Conservation (phyloP, 805 yeast genomes). For the Cyberlindnera americana region DNA sequence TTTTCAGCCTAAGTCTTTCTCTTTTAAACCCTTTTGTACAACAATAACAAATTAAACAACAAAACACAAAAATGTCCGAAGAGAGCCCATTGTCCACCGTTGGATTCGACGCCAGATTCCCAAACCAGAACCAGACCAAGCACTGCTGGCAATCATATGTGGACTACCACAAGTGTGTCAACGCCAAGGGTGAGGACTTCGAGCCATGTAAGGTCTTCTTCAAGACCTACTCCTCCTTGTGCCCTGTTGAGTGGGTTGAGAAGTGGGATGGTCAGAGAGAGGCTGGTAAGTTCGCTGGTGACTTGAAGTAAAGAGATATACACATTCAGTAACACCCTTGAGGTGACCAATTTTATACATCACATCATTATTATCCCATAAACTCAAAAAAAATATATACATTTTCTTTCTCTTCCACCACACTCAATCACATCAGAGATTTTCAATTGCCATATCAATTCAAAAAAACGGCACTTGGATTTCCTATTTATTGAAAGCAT, state of each 20-base stretch:
- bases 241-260: constrained; percentile 83
- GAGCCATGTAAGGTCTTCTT: constrained; percentile 96
- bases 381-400: too few species aligned
- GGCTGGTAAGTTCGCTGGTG: constrained; percentile 53
- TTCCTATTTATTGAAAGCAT: too few species aligned
- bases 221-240: constrained; percentile 82
- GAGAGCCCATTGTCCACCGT: constrained; percentile 53
- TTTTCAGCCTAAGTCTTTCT: constrained; percentile 3
- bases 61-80: constrained; percentile 25
- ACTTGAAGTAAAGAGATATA: constrained; percentile 30
- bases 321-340: neutral
- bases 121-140: constrained; percentile 95
- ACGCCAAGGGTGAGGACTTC: constrained; percentile 96
- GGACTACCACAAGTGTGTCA: constrained; percentile 96
- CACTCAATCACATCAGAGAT: too few species aligned
- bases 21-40: neutral
- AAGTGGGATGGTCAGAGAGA: constrained; percentile 87
- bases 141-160: constrained; percentile 98
- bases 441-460: too few species aligned
- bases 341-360: neutral
- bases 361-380: constrained; percentile 1
- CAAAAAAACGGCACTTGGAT: too few species aligned
- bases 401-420: too few species aligned
- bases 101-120: constrained; percentile 91
- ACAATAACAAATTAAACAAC: neutral